These are phyloP conservation scores for Coemansia sp. DNA, from an alignment of 192 early-diverging fungal genomes.

Conservation along the genomic window DNA sequence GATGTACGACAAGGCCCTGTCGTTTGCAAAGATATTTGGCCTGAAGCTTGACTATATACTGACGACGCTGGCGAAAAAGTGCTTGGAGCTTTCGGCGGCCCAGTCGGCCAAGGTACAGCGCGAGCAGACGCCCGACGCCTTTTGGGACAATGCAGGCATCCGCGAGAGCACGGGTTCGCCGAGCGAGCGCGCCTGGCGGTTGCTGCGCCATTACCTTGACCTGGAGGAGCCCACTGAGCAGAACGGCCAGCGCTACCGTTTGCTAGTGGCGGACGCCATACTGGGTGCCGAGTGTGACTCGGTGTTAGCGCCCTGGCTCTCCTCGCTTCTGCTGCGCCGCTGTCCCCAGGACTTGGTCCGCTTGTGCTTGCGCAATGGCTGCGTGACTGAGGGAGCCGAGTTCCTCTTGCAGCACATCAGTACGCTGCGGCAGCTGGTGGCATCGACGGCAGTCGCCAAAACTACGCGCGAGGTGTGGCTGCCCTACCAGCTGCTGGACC, in stretches of 20 bases:
- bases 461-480: conserved; percentile 48
- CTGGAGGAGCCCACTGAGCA: conserved; percentile 11
- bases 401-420: conserved; percentile 47
- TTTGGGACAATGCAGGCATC: conserved; percentile 28
- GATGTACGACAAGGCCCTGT: conserved; percentile 50
- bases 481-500: conserved; percentile 47
- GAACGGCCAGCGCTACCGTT: conserved; percentile 8
- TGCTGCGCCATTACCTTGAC: conserved; percentile 40
- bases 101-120: conserved; percentile 4
- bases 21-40: conserved; percentile 24
- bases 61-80: conserved; percentile 23
- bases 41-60: conserved; percentile 32
- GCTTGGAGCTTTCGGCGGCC: conserved; percentile 22
- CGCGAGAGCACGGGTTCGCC: conserved; percentile 15
- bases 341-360: conserved; percentile 52
- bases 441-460: not conserved
- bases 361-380: conserved; percentile 35
- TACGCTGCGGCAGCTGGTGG: conserved; percentile 8
- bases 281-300: conserved; percentile 25
- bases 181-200: conserved; percentile 40
- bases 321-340: conserved; percentile 20
- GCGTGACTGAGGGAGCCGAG: conserved; percentile 35
- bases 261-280: conserved; percentile 34
- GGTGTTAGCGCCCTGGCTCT: conserved; percentile 42
- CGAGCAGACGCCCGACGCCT: conserved; percentile 29